Conservation (phyloP, 164 flowering plant species). For the Chimonanthus praecox region DNA sequence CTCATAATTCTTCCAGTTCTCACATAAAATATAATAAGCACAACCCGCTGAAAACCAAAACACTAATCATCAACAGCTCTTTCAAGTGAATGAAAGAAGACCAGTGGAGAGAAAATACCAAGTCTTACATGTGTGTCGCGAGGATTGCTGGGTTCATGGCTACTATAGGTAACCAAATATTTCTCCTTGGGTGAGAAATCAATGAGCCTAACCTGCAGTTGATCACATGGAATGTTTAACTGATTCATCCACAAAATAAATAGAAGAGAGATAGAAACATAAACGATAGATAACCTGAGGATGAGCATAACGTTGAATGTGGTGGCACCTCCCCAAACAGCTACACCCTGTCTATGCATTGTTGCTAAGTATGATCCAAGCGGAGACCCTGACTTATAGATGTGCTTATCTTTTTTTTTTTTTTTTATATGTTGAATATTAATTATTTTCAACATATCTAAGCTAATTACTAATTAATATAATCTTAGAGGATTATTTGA, state of each 20-base stretch:
- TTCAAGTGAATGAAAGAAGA: neutral
- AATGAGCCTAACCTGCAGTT: slow-evolving; percentile 71
- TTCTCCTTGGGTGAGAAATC: slow-evolving; percentile 97
- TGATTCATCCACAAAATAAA: neutral
- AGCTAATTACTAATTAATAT: too few relatives aligned
- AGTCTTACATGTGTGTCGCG: slow-evolving; percentile 78
- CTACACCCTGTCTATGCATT: slow-evolving; percentile 87
- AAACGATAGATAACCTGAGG: slow-evolving; percentile 48
- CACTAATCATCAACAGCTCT: neutral
- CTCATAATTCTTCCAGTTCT: slow-evolving; percentile 87
- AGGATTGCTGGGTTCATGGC: slow-evolving; percentile 97
- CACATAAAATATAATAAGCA: slow-evolving; percentile 83
- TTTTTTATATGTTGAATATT: too few relatives aligned
- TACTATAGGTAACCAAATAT: slow-evolving; percentile 86
- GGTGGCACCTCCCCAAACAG: slow-evolving; percentile 92
- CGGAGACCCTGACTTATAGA: slow-evolving; percentile 52
- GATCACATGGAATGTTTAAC: neutral
- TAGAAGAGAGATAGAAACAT: neutral
- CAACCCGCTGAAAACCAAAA: slow-evolving; percentile 52
- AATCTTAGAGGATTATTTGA: too few relatives aligned
- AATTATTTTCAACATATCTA: too few relatives aligned
- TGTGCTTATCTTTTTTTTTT: too few relatives aligned
- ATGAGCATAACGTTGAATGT: slow-evolving; percentile 87
- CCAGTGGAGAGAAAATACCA: neutral
- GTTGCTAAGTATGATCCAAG: slow-evolving; percentile 95